Conservation (phyloP, 208 protist species). For the Trypanosoma mega region DNA sequence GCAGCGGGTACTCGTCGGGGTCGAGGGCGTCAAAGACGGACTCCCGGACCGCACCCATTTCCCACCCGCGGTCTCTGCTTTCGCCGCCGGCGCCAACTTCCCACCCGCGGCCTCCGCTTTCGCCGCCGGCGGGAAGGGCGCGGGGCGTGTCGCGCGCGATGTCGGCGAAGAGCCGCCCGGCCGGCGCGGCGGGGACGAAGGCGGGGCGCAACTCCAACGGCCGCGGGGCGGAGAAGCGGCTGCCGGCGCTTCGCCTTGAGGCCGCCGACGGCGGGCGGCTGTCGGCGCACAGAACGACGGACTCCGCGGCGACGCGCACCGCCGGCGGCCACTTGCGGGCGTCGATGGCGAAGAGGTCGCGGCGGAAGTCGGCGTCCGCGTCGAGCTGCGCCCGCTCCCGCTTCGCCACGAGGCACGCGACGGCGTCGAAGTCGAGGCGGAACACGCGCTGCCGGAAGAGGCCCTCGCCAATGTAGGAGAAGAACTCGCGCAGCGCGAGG, state of each 20-base stretch:
- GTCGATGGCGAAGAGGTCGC: constrained; percentile 73
- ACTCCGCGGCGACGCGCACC: constrained; percentile 32
- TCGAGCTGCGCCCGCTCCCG: constrained; percentile 52
- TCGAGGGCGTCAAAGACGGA: constrained; percentile 20
- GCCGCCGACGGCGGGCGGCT: constrained; percentile 15
- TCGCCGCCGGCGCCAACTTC: not conserved
- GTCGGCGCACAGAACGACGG: constrained; percentile 15
- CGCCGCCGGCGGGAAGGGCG: constrained; percentile 19
- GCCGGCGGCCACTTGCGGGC: constrained; percentile 63
- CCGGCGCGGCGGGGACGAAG: constrained; percentile 62
- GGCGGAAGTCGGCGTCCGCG: constrained; percentile 46
- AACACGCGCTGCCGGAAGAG: constrained; percentile 68
- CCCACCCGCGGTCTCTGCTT: constrained; percentile 15
- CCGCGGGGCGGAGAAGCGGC: constrained; percentile 13
- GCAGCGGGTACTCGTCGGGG: constrained; percentile 12
- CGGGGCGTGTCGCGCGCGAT: constrained; percentile 63
- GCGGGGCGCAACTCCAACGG: constrained; percentile 32
- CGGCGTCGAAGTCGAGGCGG: constrained; percentile 58
- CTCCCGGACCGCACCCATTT: constrained; percentile 24
- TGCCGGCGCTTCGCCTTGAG: constrained; percentile 32
- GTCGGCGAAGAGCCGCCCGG: constrained; percentile 75
- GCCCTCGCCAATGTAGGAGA: constrained; percentile 81
- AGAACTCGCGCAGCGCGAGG: constrained; percentile 75
- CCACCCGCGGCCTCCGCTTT: not conserved
- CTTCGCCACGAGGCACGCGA: constrained; percentile 65